Conservation (phyloP, 306 rosid species). For the Cicer cuneatum region DNA sequence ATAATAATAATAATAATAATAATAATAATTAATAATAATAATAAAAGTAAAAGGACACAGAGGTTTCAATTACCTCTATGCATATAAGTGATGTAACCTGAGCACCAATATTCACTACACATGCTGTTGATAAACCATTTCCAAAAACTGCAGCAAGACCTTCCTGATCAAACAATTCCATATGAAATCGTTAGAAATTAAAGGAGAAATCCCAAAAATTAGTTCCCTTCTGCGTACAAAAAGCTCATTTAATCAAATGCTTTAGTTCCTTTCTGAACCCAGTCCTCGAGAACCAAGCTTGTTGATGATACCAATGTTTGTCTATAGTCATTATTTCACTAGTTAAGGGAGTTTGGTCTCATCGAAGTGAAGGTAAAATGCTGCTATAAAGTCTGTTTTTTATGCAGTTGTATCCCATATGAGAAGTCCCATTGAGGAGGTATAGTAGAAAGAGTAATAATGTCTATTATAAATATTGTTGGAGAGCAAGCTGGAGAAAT, state of each 20-base stretch:
- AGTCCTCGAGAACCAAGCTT: no score
- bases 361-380: neutral
- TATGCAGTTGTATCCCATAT: no score
- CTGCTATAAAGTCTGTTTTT: neutral
- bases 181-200: slow-evolving; percentile 40
- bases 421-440: slow-evolving; percentile 38
- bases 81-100: slow-evolving; percentile 92
- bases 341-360: slow-evolving; percentile 7
- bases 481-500: rapidly evolving
- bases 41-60: slow-evolving; percentile 6
- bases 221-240: slow-evolving; percentile 20
- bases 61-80: slow-evolving; percentile 71
- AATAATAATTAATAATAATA: neutral
- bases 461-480: neutral
- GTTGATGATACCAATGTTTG: neutral
- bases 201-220: slow-evolving; percentile 34
- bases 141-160: slow-evolving; percentile 97
- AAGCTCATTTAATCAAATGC: slow-evolving; percentile 18
- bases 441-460: rapidly evolving
- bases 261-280: neutral
- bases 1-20: neutral
- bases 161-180: slow-evolving; percentile 70
- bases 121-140: slow-evolving; percentile 93
- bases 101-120: slow-evolving; percentile 92
- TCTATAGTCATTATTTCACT: slow-evolving; percentile 8